Evolutionary conservation across 2,329 filamentous ascomycete species (phyloP).

Genomic region (Pezizomycotina sp.): DNA sequence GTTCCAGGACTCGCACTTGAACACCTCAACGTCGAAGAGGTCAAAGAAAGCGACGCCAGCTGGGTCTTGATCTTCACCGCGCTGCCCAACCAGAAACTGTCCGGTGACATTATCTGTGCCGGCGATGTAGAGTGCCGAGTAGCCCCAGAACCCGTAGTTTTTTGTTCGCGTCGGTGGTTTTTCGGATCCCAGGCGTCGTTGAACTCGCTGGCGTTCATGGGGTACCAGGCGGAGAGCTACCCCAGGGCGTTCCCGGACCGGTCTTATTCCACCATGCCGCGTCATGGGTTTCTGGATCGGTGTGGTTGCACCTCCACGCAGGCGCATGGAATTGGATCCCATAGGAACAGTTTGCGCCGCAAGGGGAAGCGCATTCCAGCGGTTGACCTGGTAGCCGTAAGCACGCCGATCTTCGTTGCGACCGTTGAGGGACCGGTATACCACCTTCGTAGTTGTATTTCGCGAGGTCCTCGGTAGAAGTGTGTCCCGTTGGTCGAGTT

Average conservation of each 20-base stretch:
- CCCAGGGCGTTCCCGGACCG: conserved; percentile 6
- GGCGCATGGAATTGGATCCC: conserved; percentile 7
- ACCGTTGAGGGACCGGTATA: conserved; percentile 5
- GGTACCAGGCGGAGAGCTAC: too few species aligned
- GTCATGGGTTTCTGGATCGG: conserved; percentile 3
- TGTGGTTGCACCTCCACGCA: conserved; percentile 10
- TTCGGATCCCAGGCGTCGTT: conserved; percentile 8
- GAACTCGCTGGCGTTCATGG: neutral
- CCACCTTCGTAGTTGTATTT: conserved; percentile 9
- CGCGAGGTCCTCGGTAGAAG: conserved; percentile 7
- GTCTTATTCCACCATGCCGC: conserved; percentile 11
- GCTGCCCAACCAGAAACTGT: too few species aligned
- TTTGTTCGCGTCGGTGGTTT: neutral
- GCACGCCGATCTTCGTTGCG: conserved; percentile 9
- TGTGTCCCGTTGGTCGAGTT: neutral
- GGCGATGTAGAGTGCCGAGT: conserved; percentile 5
- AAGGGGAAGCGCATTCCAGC: conserved; percentile 7
- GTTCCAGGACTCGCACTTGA: conserved; percentile 12
- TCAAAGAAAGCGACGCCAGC: conserved; percentile 3
- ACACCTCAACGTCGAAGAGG: conserved; percentile 6
- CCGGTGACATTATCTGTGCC: neutral
- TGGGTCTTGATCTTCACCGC: too few species aligned
- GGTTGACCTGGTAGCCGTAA: conserved; percentile 12
- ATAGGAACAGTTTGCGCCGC: conserved; percentile 17
- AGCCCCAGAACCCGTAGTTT: conserved; percentile 9